These are phyloP conservation scores for Aspergillus egyptiacus DNA, from an alignment of 495 filamentous ascomycete species.

Conservation along the genomic window DNA sequence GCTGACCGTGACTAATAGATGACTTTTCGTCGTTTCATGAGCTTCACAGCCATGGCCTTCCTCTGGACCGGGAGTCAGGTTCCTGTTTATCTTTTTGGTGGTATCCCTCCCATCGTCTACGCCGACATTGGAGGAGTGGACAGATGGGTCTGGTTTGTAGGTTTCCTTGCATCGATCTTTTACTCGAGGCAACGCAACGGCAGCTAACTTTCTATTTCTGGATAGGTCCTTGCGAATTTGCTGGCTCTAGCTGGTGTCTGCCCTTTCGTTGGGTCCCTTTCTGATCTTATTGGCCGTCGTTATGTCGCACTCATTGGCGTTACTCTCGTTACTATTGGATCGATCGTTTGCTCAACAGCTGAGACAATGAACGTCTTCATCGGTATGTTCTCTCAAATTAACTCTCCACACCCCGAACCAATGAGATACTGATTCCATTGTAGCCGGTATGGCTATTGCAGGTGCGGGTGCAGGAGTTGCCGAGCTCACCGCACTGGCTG, in stretches of 20 bases:
- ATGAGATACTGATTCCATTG: constrained; percentile 17
- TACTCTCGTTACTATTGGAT: constrained; percentile 55
- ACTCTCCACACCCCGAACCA: background rate
- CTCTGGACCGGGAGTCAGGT: constrained; percentile 63
- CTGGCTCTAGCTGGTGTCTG: constrained; percentile 62
- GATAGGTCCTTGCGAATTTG: constrained; percentile 55
- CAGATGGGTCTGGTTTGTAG: constrained; percentile 66
- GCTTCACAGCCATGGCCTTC: constrained; percentile 58
- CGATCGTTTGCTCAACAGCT: constrained; percentile 59
- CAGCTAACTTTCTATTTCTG: background rate
- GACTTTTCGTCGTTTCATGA: constrained; percentile 52
- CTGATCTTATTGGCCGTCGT: constrained; percentile 63
- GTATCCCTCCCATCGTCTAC: constrained; percentile 60
- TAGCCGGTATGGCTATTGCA: constrained; percentile 56
- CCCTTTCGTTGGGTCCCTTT: constrained; percentile 66
- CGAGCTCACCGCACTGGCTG: constrained; percentile 63
- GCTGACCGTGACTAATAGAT: constrained; percentile 33
- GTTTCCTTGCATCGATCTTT: constrained; percentile 7
- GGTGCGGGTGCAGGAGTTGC: constrained; percentile 60
- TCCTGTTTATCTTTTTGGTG: constrained; percentile 57
- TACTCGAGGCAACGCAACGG: background rate
- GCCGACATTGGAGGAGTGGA: constrained; percentile 57
- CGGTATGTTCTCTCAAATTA: constrained; percentile 35
- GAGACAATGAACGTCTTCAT: constrained; percentile 64
- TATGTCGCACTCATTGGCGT: constrained; percentile 60